Conservation (phyloP, 148 eudicot genomes). For the Spergularia bocconei region DNA sequence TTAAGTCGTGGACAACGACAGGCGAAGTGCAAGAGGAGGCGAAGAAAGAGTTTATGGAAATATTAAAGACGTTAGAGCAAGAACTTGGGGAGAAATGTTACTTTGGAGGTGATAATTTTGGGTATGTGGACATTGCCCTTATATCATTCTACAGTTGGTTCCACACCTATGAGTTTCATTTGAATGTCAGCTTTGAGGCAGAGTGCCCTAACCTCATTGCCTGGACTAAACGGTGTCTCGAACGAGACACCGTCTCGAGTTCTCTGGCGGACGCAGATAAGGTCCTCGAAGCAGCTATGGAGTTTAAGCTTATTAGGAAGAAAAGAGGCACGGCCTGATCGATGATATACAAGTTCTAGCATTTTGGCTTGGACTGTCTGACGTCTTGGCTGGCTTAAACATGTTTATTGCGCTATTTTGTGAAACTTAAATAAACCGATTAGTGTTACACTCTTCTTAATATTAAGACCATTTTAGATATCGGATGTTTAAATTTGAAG, state of each 20-base stretch:
- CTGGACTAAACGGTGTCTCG: constrained; percentile 43
- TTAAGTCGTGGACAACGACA: constrained; percentile 17
- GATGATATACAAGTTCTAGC: background rate
- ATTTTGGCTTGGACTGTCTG: too few species aligned
- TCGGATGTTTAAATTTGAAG: too few species aligned
- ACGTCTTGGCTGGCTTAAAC: too few species aligned
- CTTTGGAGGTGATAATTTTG: constrained; percentile 34
- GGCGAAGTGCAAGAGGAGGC: constrained; percentile 17
- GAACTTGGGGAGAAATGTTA: constrained; percentile 34
- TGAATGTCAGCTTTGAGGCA: constrained; percentile 30
- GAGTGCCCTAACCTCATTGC: constrained; percentile 43
- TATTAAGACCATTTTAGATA: too few species aligned
- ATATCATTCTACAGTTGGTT: constrained; percentile 39
- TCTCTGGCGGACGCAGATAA: constrained; percentile 31
- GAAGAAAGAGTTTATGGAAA: constrained; percentile 28
- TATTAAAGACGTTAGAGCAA: constrained; percentile 25
- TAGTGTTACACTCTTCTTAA: too few species aligned
- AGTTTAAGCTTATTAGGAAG: constrained; percentile 11
- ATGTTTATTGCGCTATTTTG: too few species aligned
- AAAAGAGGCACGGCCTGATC: background rate
- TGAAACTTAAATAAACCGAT: too few species aligned
- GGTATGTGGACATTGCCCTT: constrained; percentile 29
- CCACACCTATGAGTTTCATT: constrained; percentile 27
- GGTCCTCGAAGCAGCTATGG: constrained; percentile 22
- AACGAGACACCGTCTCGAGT: constrained; percentile 28